Evolutionary conservation across 768 basidiomycete species (phyloP), one percentile per base, ranked within the genome.

Genomic region (Boletus sp.): DNA sequence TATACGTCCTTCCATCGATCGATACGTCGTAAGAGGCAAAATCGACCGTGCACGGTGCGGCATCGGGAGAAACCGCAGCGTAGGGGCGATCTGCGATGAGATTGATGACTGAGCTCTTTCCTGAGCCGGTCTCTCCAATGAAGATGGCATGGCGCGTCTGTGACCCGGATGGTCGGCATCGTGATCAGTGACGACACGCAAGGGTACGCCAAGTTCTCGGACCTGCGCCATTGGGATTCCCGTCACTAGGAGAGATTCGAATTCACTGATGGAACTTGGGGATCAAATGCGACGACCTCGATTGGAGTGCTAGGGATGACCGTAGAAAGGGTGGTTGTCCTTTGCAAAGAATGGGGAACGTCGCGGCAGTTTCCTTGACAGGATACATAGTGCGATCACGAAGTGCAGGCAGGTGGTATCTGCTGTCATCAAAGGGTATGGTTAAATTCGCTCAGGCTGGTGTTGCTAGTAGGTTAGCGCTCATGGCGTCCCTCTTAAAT

Each of bases 71-170:
- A 7, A 67, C 64, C 0, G 8, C 14, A 4, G 76, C 74, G 4
- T 15, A 37, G 1, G 68, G 32, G 7, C 35, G 28, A 20, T 57
- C 66, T 8, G 60, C 59, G 41, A 79, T 59, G 66, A 80, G 72
- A 50, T 79, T 80, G 57, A 80, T 66, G 20, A 79, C 61, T 0
- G 75, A 77, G 58, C 76, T 77, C 61, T 80, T 80, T 10, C 75
- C 70, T 1, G 61, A 57, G 41, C 70, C 71, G 1, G 59, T 66
- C 48, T 71, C 71, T 32, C 71, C 74, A 46, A 80, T 76, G 54
- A 67, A 77, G 37, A 70, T 69, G 48, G 60, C 72, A 4, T 78
- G 75, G 51, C 66, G 66, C 12, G 20, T 42, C 65, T 65, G 45
- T 30, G 47, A 41, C 20, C 18, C 1, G n/a, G 44, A 28, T 15